phyloP scores from a whole-genome alignment of 2,329 filamentous ascomycete species.

The Cryphonectria carpinicola region DNA sequence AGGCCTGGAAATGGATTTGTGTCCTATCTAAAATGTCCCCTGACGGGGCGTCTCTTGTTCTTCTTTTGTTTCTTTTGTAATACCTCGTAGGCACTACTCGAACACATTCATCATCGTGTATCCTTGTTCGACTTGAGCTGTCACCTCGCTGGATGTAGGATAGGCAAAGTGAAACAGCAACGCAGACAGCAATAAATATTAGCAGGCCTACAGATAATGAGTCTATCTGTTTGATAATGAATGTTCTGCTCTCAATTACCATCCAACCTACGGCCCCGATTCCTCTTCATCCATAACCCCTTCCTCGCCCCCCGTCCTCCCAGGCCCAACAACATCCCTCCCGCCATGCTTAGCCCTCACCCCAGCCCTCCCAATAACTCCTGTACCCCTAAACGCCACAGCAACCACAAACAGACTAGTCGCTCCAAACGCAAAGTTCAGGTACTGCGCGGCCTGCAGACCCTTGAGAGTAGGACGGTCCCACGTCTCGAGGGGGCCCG shows the following conservation, averaged over 20 bases:
- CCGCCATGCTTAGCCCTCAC: neutral
- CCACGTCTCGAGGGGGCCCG: conserved; percentile 46
- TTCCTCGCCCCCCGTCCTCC: conserved; percentile 11
- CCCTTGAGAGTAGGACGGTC: conserved; percentile 53
- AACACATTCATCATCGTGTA: too few relatives aligned
- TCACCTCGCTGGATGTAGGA: too few relatives aligned
- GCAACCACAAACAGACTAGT: conserved; percentile 49
- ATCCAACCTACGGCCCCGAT: neutral
- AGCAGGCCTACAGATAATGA: too few relatives aligned
- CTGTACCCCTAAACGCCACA: conserved; percentile 54
- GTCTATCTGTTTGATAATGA: too few relatives aligned
- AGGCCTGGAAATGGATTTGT: too few relatives aligned
- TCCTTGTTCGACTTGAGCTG: too few relatives aligned
- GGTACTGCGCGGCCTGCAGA: conserved; percentile 55
- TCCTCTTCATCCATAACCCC: neutral
- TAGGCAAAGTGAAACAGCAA: too few relatives aligned
- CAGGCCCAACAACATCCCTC: neutral
- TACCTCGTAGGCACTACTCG: too few relatives aligned
- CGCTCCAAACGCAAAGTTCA: conserved; percentile 54
- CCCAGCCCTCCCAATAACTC: conserved; percentile 53
- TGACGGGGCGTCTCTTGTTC: too few relatives aligned
- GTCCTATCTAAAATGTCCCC: too few relatives aligned
- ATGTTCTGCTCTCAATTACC: neutral
- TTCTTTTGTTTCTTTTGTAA: too few relatives aligned
- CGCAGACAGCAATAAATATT: too few relatives aligned